A percentile compares a stretch with the other conserved stretches of the same genome.
These are phyloP conservation scores for Candida stauntonica DNA, from an alignment of 805 yeast species.

Conservation along the genomic window DNA sequence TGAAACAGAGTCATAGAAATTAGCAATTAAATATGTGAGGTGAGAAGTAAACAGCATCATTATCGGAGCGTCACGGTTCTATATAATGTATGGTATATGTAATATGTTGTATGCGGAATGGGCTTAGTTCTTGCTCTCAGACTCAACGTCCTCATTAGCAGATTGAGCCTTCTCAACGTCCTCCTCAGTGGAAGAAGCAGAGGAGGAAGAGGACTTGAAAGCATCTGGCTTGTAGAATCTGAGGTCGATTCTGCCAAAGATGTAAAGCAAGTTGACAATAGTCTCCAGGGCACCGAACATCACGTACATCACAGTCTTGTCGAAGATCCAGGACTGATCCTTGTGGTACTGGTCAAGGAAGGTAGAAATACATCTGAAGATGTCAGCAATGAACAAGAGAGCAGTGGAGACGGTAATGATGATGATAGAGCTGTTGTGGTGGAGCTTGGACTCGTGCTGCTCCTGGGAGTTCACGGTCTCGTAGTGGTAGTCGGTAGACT, in stretches of 20 bases:
- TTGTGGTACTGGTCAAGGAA: constrained; percentile 32
- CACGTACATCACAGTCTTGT: constrained; percentile 61
- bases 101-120: not conserved
- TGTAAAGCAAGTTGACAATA: constrained; percentile 49
- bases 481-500: constrained; percentile 46
- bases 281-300: constrained; percentile 67
- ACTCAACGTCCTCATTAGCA: constrained; percentile 1
- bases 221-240: constrained; percentile 77
- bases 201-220: constrained; percentile 14
- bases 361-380: constrained; percentile 46
- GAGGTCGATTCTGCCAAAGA: constrained; percentile 65
- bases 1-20: no score
- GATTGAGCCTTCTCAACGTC: constrained; percentile 3
- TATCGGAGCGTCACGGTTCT: no score
- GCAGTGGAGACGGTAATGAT: constrained; percentile 42
- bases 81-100: not conserved
- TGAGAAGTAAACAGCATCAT: not conserved
- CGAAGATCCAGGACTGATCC: constrained; percentile 40
- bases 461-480: constrained; percentile 24
- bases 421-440: constrained; percentile 47
- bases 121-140: not conserved
- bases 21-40: no score
- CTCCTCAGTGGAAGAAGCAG: constrained; percentile 1
- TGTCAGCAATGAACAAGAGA: constrained; percentile 45
- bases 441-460: constrained; percentile 27